Percentiles rank a stretch among this genome's conserved stretches.
These are phyloP conservation scores for Paulownia fortunei DNA, from an alignment of 257 asterid genomes.

Conservation along the genomic window DNA sequence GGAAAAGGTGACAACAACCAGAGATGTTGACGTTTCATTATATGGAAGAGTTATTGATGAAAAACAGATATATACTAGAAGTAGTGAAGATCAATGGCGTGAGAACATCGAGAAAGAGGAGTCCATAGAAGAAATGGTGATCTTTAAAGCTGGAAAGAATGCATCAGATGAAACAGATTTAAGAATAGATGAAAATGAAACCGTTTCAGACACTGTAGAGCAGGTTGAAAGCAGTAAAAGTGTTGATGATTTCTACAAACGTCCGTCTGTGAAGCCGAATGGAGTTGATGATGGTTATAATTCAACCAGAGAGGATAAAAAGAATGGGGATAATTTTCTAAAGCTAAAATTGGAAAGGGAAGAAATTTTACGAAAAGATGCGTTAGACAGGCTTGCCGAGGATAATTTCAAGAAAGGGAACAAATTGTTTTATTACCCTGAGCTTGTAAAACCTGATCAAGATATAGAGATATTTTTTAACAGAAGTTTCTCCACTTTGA, in stretches of 20 bases:
- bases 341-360: slow-evolving; percentile 71
- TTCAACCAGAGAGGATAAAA: slow-evolving; percentile 36
- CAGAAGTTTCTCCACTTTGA: slow-evolving; percentile 79
- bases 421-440: slow-evolving; percentile 78
- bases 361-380: slow-evolving; percentile 49
- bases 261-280: slow-evolving; percentile 34
- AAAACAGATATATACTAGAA: slow-evolving; percentile 15
- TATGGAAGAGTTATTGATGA: slow-evolving; percentile 29
- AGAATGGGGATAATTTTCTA: slow-evolving; percentile 40
- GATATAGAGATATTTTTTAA: slow-evolving; percentile 73
- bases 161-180: slow-evolving; percentile 23
- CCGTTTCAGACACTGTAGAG: background rate
- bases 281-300: slow-evolving; percentile 34
- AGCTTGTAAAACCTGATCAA: slow-evolving; percentile 76
- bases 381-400: slow-evolving; percentile 68
- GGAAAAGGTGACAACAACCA: slow-evolving; percentile 34
- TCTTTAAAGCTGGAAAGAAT: slow-evolving; percentile 15
- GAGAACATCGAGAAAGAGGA: slow-evolving; percentile 37
- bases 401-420: slow-evolving; percentile 64
- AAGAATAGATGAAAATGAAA: slow-evolving; percentile 13
- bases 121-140: slow-evolving; percentile 9
- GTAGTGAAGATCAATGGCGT: slow-evolving; percentile 23
- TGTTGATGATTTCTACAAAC: slow-evolving; percentile 26
- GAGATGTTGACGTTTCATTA: slow-evolving; percentile 27
- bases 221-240: slow-evolving; percentile 26